Percentiles rank a stretch among this genome's conserved stretches.
phyloP scores from a whole-genome alignment of 345 rosid genomes.

The Hirschfeldia incana region DNA sequence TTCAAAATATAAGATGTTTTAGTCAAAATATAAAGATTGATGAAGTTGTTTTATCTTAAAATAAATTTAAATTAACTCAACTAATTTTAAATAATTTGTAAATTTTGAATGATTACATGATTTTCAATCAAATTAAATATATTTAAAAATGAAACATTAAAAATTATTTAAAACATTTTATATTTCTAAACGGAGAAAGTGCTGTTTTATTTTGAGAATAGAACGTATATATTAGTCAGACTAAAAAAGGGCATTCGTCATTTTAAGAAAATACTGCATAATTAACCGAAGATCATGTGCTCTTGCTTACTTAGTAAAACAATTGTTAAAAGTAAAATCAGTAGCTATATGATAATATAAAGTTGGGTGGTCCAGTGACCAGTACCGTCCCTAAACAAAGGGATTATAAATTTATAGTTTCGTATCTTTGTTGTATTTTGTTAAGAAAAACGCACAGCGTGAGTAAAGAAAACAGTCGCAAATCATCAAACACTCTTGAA shows the following conservation, averaged over 20 bases:
- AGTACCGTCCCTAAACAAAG: constrained; percentile 20
- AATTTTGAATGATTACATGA: no score
- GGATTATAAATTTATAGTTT: not conserved
- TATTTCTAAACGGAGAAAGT: not conserved
- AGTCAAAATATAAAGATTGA: not conserved
- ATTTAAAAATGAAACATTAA: not conserved
- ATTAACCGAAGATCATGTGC: constrained; percentile 36
- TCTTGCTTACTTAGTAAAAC: constrained; percentile 2
- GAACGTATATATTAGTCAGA: not conserved
- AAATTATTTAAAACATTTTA: no score
- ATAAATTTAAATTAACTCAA: no score
- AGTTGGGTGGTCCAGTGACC: constrained; percentile 34
- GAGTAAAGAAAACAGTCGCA: not conserved
- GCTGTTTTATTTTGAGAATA: not conserved
- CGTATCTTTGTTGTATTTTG: not conserved
- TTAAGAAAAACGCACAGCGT: not conserved
- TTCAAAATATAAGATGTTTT: not conserved
- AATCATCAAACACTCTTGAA: constrained; percentile 19
- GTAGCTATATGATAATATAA: constrained; percentile 19
- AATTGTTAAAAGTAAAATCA: not conserved
- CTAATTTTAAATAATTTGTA: no score
- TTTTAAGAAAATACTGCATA: constrained; percentile 4
- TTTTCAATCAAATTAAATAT: no score
- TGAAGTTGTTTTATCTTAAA: not conserved
- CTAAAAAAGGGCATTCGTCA: constrained; percentile 5